Evolutionary conservation across 169 alveolate species (phyloP), one percentile per base, ranked within the genome.

Genomic region (Cyclospora cayetanensis): DNA sequence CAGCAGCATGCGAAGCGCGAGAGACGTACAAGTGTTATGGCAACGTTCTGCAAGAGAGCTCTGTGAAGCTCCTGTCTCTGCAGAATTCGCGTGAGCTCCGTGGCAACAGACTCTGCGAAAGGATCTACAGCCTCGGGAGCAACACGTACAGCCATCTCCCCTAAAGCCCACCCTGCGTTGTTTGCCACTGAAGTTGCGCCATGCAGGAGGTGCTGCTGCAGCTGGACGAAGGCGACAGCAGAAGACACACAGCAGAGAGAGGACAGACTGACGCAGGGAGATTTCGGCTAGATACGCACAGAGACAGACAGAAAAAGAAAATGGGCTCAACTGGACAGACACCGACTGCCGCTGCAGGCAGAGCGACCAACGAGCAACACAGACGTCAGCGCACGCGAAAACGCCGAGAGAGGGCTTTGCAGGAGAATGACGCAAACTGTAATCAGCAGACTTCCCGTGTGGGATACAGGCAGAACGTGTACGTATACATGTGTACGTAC

Each of bases 121-220:
- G 94, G 94, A 43, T 94, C 96, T 85, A 96, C 91, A 76, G 82
- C 80, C 42, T 95, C 96, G 0, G 95, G 88, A 63, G 74, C 82
- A 72, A 91, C 94, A 65, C 94, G 94, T 53, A 92, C 85, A 68
- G 95, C 94, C 50, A 95, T 52, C 93, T 96, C 98, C 22, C 98
- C 98, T 18, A 96, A 93, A 29, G 98, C 98, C 98, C 98, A 96
- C 46, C 96, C 94, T n/a, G 98, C 98, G 82, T 96, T 96, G 93
- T 96, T 96, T 46, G 96, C 92, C 82, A 95, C 97, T 15, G 96
- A 95, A 31, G 94, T 89, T 60, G 96, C 91, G 12, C 93, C 86
- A 43, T 92, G 94, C 41, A 93, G 80, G 41, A 95, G 92, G 65
- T 94, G 96, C 52, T 93, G 68, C 42, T 79, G 50, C 90, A 34